Evolutionary conservation across 768 basidiomycete species (phyloP), one percentile per base, ranked within the genome.

Genomic region (Mycena vulgaris): DNA sequence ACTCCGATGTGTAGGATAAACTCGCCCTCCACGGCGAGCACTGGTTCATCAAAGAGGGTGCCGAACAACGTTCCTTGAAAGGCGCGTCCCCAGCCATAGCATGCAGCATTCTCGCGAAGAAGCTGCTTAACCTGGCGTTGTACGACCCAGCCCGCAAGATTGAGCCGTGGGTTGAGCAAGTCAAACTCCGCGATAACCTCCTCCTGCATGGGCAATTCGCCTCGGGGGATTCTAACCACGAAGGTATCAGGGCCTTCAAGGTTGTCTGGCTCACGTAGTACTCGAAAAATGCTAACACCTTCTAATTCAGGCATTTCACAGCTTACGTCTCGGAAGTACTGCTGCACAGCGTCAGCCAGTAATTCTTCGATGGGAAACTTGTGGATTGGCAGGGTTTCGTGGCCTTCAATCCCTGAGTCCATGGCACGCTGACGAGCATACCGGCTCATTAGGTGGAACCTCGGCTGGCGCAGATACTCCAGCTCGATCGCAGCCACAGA

Each of bases 371-470:
- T 39, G 10, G 60, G 60, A 14, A 51, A 49, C 7, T 51, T 35
- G n/a, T 62, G 60, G 51, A 62, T 49, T 14, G 48, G 48, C 27
- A 51, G n/a, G 23, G 23, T 23, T 14, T 62, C 31, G 23, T 27
- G 3, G 33, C 39, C 25, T 21, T 62, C 47, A 47, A 49, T 16
- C 13, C 27, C 48, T 30, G 21, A 21, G 7, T 35, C 23, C 23
- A 9, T 39, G 2, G 63, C 51, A 10, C 52, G 40, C 33, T 45
- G 10, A 17, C 39, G n/a, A 2, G 52, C 63, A 21, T 30, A 64
- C 63, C 63, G 55, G 4, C 55, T 35, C 11, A 55, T 21, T n/a
- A 64, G 10, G n/a, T 23, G 52, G n/a, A 64, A 64, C 8, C 10
- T n/a, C 2, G 39, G 47, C 21, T 30, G 9, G 2, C 58, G 27